Evolutionary conservation across 2,329 filamentous ascomycete genomes (phyloP).

Genomic region (Elsinoe australis): DNA sequence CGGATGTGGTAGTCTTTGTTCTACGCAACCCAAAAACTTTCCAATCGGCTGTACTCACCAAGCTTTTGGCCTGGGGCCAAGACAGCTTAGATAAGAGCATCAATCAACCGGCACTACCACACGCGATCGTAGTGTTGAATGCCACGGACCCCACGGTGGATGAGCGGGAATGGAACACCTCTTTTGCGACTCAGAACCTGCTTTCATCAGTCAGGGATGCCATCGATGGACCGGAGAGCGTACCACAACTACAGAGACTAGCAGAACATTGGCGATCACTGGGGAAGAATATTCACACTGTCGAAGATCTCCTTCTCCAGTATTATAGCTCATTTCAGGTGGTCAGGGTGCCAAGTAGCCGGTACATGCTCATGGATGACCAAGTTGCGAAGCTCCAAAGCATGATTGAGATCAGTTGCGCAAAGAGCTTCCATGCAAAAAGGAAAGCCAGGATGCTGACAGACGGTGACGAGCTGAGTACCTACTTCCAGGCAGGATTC

Average conservation of each 20-base stretch:
- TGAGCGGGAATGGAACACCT: constrained; percentile 30
- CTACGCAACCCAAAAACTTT: constrained; percentile 31
- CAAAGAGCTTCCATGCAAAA: constrained; percentile 37
- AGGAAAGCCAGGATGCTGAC: constrained; percentile 42
- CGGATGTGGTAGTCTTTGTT: constrained; percentile 35
- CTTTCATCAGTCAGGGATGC: constrained; percentile 28
- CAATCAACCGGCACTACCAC: constrained; percentile 49
- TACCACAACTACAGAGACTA: constrained; percentile 32
- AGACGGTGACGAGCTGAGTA: constrained; percentile 40
- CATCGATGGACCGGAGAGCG: constrained; percentile 28
- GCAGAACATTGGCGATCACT: constrained; percentile 38
- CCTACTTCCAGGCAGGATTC: constrained; percentile 44
- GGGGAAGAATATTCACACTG: constrained; percentile 37
- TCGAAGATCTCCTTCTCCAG: constrained; percentile 41
- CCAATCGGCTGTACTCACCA: constrained; percentile 30
- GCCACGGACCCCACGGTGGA: constrained; percentile 29
- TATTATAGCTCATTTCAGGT: constrained; percentile 46
- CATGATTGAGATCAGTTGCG: constrained; percentile 37
- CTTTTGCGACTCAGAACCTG: constrained; percentile 29
- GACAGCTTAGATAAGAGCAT: constrained; percentile 46
- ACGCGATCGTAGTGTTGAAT: constrained; percentile 46
- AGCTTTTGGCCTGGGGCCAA: constrained; percentile 45
- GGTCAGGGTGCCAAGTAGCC: constrained; percentile 41
- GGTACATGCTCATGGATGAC: constrained; percentile 43
- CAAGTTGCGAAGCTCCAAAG: constrained; percentile 43